Conservation (phyloP, 108 stramenopile species). For the Skeletonema tropicum region DNA sequence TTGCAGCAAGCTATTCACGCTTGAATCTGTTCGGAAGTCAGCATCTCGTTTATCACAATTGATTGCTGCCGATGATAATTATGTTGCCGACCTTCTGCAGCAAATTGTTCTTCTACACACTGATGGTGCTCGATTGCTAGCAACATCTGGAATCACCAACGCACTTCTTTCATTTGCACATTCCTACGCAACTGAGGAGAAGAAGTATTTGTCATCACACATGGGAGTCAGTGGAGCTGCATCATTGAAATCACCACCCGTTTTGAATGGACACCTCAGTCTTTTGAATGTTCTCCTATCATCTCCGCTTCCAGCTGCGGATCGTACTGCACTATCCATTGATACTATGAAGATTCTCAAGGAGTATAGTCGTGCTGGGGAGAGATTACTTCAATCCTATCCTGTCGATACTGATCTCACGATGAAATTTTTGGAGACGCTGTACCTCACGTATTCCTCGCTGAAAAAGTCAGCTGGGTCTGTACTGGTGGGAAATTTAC, state of each 20-base stretch:
- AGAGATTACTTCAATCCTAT: slow-evolving; percentile 19
- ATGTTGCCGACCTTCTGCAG: slow-evolving; percentile 54
- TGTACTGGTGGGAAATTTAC: slow-evolving; percentile 6
- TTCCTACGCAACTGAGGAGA: slow-evolving; percentile 44
- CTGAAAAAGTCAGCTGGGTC: slow-evolving; percentile 14
- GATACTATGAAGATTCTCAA: slow-evolving; percentile 27
- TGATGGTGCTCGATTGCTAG: slow-evolving; percentile 52
- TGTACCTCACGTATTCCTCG: slow-evolving; percentile 26
- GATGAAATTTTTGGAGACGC: slow-evolving; percentile 15
- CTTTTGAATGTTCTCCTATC: slow-evolving; percentile 28
- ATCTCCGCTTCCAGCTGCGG: slow-evolving; percentile 16
- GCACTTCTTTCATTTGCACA: slow-evolving; percentile 51
- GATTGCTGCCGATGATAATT: slow-evolving; percentile 49
- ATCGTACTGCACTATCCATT: slow-evolving; percentile 17
- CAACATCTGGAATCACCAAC: slow-evolving; percentile 48
- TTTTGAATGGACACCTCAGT: slow-evolving; percentile 31
- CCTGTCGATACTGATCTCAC: slow-evolving; percentile 18
- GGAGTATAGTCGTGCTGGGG: slow-evolving; percentile 15
- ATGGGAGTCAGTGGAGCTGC: slow-evolving; percentile 25
- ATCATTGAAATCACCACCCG: slow-evolving; percentile 18
- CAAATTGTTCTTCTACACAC: slow-evolving; percentile 42
- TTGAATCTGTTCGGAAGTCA: slow-evolving; percentile 10
- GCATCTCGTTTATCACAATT: slow-evolving; percentile 29
- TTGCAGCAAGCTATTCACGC: slow-evolving; percentile 24
- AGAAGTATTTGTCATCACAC: slow-evolving; percentile 25